Conservation (phyloP, 768 basidiomycete species). For the Chalciporus pseudorubinellus region DNA sequence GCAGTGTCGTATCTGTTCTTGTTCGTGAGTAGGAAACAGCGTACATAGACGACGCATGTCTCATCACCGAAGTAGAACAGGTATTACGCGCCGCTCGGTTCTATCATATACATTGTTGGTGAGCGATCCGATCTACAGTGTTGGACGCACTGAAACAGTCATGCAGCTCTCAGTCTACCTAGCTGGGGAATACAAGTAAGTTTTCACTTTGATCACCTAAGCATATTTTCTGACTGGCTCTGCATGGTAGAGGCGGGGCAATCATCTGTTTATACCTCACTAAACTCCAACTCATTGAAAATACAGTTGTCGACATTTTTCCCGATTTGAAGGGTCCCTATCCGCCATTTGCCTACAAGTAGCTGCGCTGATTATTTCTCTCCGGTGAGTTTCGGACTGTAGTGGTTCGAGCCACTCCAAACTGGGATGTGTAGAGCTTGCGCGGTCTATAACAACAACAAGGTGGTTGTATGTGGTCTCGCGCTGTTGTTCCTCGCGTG, state of each 20-base stretch:
- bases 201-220: neutral
- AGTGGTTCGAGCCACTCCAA: neutral
- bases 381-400: conserved; percentile 33
- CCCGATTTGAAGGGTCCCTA: conserved; percentile 50
- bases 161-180: conserved; percentile 16
- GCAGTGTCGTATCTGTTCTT: conserved; percentile 38
- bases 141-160: neutral
- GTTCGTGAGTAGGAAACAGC: conserved; percentile 26
- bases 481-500: conserved; percentile 40
- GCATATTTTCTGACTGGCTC: neutral
- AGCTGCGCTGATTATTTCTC: conserved; percentile 43
- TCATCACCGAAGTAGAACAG: conserved; percentile 46
- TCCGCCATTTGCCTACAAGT: conserved; percentile 40
- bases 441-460: conserved; percentile 15
- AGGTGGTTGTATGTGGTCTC: conserved; percentile 8
- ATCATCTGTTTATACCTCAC: neutral
- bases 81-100: conserved; percentile 61
- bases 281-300: neutral
- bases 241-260: conserved; percentile 12
- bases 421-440: conserved; percentile 8
- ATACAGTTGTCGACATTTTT: conserved; percentile 44
- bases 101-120: conserved; percentile 53
- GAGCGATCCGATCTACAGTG: neutral
- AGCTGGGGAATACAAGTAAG: conserved; percentile 14
- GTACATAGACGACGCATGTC: neutral